These are phyloP conservation scores for Colletotrichum ledebouriae DNA, from an alignment of 2,329 filamentous ascomycete genomes.

Conservation along the genomic window DNA sequence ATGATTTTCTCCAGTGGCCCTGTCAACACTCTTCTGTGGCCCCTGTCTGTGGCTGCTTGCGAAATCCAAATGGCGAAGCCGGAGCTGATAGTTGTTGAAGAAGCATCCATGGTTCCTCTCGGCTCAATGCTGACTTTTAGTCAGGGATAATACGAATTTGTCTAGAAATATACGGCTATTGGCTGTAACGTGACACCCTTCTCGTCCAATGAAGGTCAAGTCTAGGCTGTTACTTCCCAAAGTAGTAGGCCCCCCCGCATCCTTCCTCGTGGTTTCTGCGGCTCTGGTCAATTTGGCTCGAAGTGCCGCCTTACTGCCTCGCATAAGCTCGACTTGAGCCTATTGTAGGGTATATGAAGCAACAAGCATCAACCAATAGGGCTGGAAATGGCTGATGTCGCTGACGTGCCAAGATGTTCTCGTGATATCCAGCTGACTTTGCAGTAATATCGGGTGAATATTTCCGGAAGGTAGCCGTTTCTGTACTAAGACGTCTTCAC, in stretches of 20 bases:
- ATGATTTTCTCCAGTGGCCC: too few relatives aligned
- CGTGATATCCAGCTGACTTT: too few relatives aligned
- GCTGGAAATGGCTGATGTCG: neutral
- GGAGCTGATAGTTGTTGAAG: too few relatives aligned
- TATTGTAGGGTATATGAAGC: conserved; percentile 20
- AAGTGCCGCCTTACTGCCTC: conserved; percentile 22
- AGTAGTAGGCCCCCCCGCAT: conserved; percentile 12
- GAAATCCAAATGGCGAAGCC: too few relatives aligned
- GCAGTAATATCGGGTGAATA: too few relatives aligned
- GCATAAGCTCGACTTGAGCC: conserved; percentile 24
- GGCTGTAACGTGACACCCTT: conserved; percentile 16
- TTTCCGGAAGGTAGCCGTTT: too few relatives aligned
- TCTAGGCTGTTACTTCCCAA: neutral
- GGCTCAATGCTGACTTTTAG: neutral
- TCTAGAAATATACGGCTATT: neutral
- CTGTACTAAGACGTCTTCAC: too few relatives aligned
- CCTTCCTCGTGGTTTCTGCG: neutral
- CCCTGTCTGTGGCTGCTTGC: too few relatives aligned
- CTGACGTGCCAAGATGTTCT: neutral
- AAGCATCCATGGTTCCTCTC: neutral
- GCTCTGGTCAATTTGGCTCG: neutral
- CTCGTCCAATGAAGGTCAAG: neutral
- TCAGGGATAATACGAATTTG: conserved; percentile 2
- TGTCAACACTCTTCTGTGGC: too few relatives aligned
- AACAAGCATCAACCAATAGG: neutral